Evolutionary conservation across 2,329 filamentous ascomycete species (phyloP).

Genomic region (Fusarium tuaranense): DNA sequence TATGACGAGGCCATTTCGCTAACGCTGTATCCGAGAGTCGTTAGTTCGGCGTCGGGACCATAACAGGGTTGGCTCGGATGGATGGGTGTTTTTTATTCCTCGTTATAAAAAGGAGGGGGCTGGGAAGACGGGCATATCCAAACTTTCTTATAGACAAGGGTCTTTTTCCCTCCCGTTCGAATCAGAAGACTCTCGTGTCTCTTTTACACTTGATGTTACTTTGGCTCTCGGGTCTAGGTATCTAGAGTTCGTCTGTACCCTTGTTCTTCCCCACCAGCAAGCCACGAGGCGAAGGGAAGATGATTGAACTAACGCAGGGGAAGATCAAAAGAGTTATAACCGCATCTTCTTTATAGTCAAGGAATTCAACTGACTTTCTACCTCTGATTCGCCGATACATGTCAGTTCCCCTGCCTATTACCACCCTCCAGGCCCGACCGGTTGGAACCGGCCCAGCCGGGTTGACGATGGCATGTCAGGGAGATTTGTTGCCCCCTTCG

Average conservation of each 20-base stretch:
- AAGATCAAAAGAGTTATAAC: background rate
- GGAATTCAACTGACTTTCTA: background rate
- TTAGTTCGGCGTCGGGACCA: background rate
- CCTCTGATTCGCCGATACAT: background rate
- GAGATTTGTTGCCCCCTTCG: background rate
- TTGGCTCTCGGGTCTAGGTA: background rate
- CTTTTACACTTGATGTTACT: background rate
- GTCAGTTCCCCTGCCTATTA: background rate
- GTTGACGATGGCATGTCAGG: background rate
- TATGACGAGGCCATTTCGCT: background rate
- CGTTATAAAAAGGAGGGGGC: background rate
- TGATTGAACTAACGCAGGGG: background rate
- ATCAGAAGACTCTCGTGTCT: background rate
- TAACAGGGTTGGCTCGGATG: background rate
- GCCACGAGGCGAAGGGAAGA: background rate
- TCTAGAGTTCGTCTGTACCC: background rate
- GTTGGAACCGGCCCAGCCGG: background rate
- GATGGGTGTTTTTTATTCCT: background rate
- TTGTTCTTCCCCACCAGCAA: background rate
- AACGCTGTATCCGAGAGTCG: background rate
- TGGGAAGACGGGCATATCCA: background rate
- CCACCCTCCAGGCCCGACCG: background rate
- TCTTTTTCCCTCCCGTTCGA: background rate
- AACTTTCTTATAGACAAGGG: background rate
- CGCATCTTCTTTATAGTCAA: background rate